Conservation (phyloP, 768 basidiomycete genomes). For the Guyanaporus albipodus region DNA sequence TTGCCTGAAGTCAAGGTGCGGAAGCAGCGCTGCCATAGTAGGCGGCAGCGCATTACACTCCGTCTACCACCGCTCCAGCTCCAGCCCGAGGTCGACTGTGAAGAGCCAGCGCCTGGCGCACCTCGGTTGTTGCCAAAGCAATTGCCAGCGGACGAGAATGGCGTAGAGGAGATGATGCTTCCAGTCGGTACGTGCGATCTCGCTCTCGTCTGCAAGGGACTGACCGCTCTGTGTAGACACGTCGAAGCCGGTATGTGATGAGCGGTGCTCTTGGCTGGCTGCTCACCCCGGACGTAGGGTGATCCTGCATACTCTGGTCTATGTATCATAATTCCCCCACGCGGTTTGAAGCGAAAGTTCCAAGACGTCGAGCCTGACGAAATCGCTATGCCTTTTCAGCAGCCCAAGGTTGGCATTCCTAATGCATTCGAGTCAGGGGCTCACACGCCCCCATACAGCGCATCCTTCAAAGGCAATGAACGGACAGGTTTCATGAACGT, state of each 20-base stretch:
- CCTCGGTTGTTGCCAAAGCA: slow-evolving; percentile 23
- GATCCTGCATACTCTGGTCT: slow-evolving; percentile 20
- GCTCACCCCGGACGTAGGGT: background rate
- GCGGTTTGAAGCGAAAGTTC: slow-evolving; percentile 22
- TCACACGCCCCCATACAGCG: slow-evolving; percentile 11
- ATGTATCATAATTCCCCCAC: slow-evolving; percentile 22
- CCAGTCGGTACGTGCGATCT: slow-evolving; percentile 10
- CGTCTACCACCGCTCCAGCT: slow-evolving; percentile 14
- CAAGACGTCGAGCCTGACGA: slow-evolving; percentile 14
- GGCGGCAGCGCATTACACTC: slow-evolving; percentile 1
- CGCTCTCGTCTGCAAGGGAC: background rate
- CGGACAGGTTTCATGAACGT: background rate
- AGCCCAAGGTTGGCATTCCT: slow-evolving; percentile 19
- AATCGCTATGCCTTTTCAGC: background rate
- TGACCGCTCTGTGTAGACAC: too few relatives aligned
- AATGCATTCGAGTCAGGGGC: background rate
- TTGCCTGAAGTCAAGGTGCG: slow-evolving; percentile 9
- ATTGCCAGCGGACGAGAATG: slow-evolving; percentile 23
- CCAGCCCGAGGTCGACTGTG: background rate
- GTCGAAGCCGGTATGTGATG: slow-evolving; percentile 19
- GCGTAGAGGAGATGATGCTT: slow-evolving; percentile 16
- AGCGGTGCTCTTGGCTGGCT: background rate
- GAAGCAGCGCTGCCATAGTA: background rate
- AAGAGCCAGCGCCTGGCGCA: slow-evolving; percentile 17
- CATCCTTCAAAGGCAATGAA: slow-evolving; percentile 8